Base-by-base conservation (phyloP, 1,139 yeast genomes). In the Scheffersomyces quercinus region DNA sequence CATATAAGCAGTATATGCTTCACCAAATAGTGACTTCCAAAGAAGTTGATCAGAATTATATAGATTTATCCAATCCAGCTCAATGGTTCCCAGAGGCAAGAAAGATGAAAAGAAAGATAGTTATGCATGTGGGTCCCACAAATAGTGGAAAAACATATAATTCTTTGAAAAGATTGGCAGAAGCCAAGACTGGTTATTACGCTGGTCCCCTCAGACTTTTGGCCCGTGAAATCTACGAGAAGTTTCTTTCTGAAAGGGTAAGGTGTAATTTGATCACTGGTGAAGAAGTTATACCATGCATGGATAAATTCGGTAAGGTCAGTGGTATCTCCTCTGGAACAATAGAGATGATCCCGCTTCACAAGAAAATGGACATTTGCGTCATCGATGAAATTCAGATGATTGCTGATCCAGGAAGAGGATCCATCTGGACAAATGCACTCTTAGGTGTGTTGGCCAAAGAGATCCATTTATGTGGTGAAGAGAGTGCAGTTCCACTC, bases 111-210 rank as follows among this genome's bases (percentile, higher is more conserved):
- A 73, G 99, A 35, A 85, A 85, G 45, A 77, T 93, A 37, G 76
- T 85, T 15, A 79, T 95, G 82, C 99, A 93, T 62, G 89, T 93
- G 14, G 99, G 99, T 0, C 99, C 99, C 0, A 93, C 99, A 0
- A 93, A 93, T 61, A 84, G 95, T 53, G 99, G 99, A n/a, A 93
- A 93, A 58, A 93, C 99, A 0, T 87, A 88, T 59, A 78, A 81
- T 39, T 96, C 98, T 0, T 68, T 93, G 36, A 76, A 85, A 55
- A 76, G 82, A 43, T 71, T 93, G 37, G 82, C 82, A 51, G 56
- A 65, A n/a, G 82, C 91, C 8, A 73, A 79, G 34, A 76, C 84
- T n/a, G 99, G 99, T 0, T 88, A 87, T 54, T 93, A 86, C 63
- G 98, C 98, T 0, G 99, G 99, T 0, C 99, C 99, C 0, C 68